These are phyloP conservation scores for Beauveria caledonica DNA, from an alignment of 2,329 filamentous ascomycete species.

Conservation along the genomic window DNA sequence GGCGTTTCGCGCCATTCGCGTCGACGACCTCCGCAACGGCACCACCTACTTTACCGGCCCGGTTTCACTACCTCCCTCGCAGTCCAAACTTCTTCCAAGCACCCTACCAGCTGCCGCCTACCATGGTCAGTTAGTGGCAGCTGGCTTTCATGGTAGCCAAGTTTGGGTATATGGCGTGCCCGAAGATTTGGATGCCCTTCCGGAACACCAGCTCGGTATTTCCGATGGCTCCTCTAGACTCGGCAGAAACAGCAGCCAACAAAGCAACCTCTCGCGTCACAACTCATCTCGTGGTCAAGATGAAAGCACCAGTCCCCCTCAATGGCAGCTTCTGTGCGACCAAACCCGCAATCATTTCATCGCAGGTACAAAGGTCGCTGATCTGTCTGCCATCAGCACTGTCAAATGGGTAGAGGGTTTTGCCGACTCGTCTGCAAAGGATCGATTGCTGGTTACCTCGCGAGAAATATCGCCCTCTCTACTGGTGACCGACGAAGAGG, in stretches of 20 bases:
- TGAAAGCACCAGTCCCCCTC: conserved; percentile 39
- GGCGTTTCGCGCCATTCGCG: conserved; percentile 68
- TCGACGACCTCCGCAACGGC: conserved; percentile 66
- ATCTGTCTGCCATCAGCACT: conserved; percentile 57
- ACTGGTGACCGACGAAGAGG: conserved; percentile 58
- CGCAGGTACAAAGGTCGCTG: conserved; percentile 55
- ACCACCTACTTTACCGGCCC: conserved; percentile 75
- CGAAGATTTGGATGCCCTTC: conserved; percentile 57
- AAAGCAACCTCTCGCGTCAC: conserved; percentile 23
- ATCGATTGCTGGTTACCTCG: conserved; percentile 61
- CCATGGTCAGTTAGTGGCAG: conserved; percentile 62
- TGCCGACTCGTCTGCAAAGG: conserved; percentile 37
- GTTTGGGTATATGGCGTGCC: conserved; percentile 76
- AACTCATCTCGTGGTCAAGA: conserved; percentile 24
- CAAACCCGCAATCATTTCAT: conserved; percentile 63
- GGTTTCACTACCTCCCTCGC: conserved; percentile 39
- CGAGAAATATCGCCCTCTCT: conserved; percentile 56
- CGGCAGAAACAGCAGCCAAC: conserved; percentile 24
- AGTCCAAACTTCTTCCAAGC: conserved; percentile 55
- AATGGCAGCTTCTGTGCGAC: conserved; percentile 63
- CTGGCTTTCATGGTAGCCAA: conserved; percentile 63
- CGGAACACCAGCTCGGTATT: conserved; percentile 30
- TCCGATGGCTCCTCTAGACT: conserved; percentile 17
- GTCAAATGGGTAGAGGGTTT: conserved; percentile 63
- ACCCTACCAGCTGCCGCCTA: conserved; percentile 63